phyloP scores from a whole-genome alignment of 805 yeast genomes.

The Hanseniaspora hatyaiensis region DNA sequence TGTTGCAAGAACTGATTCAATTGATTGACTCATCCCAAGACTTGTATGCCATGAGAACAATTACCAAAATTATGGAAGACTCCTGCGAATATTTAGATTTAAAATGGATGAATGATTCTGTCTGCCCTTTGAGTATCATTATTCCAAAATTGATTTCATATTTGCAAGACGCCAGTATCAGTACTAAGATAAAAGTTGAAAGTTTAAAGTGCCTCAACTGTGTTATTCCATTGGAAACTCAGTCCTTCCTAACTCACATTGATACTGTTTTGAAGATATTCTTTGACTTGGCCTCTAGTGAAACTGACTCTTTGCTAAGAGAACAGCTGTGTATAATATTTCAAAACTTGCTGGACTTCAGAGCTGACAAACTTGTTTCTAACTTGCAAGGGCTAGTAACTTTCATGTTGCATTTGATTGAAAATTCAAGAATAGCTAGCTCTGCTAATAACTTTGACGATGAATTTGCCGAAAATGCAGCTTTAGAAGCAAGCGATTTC shows the following conservation, averaged over 20 bases:
- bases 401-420: conserved; percentile 70
- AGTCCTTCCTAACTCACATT: conserved; percentile 47
- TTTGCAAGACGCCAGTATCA: conserved; percentile 26
- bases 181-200: conserved; percentile 45
- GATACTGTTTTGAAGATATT: conserved; percentile 56
- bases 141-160: conserved; percentile 53
- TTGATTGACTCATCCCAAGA: conserved; percentile 42
- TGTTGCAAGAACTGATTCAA: conserved; percentile 56
- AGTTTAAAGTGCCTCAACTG: conserved; percentile 65
- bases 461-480: conserved; percentile 52
- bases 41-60: conserved; percentile 47
- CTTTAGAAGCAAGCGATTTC: conserved; percentile 89
- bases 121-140: conserved; percentile 54
- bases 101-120: conserved; percentile 44
- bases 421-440: conserved; percentile 17
- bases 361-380: conserved; percentile 70
- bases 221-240: conserved; percentile 59
- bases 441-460: neutral
- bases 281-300: conserved; percentile 59
- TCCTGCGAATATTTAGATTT: conserved; percentile 52
- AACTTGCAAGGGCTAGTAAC: conserved; percentile 78
- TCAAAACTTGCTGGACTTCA: conserved; percentile 52
- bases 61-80: conserved; percentile 86
- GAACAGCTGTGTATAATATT: conserved; percentile 70
- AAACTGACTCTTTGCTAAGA: conserved; percentile 41